phyloP scores from a whole-genome alignment of 768 basidiomycete genomes.

The Suillus lakei region DNA sequence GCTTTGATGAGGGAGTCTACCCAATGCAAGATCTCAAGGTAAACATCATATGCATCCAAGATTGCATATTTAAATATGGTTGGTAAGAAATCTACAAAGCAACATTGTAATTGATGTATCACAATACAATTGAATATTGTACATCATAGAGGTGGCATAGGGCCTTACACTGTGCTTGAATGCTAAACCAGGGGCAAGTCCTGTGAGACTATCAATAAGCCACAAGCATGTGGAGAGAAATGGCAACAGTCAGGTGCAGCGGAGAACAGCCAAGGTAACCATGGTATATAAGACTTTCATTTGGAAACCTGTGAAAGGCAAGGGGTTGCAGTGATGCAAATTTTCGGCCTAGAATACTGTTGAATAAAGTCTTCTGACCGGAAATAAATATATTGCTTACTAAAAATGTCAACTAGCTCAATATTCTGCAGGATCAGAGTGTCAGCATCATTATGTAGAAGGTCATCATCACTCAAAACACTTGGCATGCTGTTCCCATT shows the following conservation, averaged over 20 bases:
- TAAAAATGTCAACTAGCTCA: background rate
- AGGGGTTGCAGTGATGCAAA: background rate
- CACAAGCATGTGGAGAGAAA: conserved; percentile 20
- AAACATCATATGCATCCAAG: conserved; percentile 14
- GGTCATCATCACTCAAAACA: background rate
- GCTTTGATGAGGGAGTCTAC: conserved; percentile 10
- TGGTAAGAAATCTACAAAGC: background rate
- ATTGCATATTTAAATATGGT: background rate
- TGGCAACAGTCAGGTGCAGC: conserved; percentile 8
- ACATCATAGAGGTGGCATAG: conserved; percentile 14
- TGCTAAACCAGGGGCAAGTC: conserved; percentile 10
- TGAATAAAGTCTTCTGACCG: background rate
- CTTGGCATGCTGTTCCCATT: conserved; percentile 1
- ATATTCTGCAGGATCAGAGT: background rate
- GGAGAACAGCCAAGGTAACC: background rate
- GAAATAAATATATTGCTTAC: background rate
- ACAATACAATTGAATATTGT: background rate
- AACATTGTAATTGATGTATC: background rate
- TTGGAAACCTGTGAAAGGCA: background rate
- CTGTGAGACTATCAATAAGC: conserved; percentile 11
- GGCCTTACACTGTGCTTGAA: conserved; percentile 12
- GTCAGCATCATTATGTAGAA: background rate
- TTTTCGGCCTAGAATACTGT: background rate
- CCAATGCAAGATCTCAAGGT: conserved; percentile 13
- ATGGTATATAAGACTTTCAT: background rate